phyloP scores from a whole-genome alignment of 2,329 filamentous ascomycete species.

The Stachybotrys elegans region DNA sequence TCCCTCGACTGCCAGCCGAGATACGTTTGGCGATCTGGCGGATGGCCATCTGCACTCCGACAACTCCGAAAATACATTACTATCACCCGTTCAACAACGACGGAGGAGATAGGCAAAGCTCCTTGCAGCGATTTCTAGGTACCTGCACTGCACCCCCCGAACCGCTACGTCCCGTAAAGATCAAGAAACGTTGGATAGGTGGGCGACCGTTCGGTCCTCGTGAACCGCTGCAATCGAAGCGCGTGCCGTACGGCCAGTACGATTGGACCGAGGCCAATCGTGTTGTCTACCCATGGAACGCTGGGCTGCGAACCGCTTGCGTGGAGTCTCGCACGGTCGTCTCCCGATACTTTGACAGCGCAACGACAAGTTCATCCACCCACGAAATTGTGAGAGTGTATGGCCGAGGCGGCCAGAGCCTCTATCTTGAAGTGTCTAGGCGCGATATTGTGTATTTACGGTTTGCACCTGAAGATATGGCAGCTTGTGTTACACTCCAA shows the following conservation, averaged over 20 bases:
- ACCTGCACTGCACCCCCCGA: neutral
- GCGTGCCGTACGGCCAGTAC: too few relatives aligned
- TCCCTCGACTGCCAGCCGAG: neutral
- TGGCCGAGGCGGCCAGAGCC: neutral
- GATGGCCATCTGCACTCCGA: slow-evolving; percentile 4
- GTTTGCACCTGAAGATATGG: neutral
- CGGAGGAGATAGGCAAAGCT: slow-evolving; percentile 1
- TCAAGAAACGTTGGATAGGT: too few relatives aligned
- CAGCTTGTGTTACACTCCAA: neutral
- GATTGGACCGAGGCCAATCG: slow-evolving; percentile 1
- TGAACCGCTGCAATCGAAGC: neutral
- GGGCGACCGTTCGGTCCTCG: neutral
- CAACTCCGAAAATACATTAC: slow-evolving; percentile 4
- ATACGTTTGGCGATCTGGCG: slow-evolving; percentile 1
- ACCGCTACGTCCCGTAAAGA: neutral
- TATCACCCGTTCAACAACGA: slow-evolving; percentile 4
- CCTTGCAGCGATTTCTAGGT: neutral
- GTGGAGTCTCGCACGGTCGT: slow-evolving; percentile 1
- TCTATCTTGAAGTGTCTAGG: neutral
- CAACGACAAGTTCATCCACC: neutral
- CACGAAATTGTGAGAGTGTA: too few relatives aligned
- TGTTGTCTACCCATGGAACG: slow-evolving; percentile 2
- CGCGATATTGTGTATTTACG: slow-evolving; percentile 3
- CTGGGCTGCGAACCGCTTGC: slow-evolving; percentile 1
- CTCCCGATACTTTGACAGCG: neutral